Base-by-base conservation (phyloP, 331 rosid species). In the Pyrus hybrid region DNA sequence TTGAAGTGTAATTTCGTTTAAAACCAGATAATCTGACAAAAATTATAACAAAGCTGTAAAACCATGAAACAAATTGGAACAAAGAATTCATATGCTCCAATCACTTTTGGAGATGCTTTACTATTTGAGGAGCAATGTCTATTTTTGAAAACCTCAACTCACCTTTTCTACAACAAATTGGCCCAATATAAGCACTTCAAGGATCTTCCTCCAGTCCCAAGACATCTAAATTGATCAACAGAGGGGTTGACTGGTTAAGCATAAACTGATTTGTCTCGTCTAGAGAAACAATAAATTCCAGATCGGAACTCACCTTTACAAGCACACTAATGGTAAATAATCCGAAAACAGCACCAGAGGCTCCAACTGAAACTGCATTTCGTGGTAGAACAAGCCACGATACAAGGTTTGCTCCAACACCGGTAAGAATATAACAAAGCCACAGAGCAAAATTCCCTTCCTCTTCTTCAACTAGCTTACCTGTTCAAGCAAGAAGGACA, bases 171-270 rank as follows among this genome's bases (percentile, higher is more conserved):
- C 78, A 14, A 95, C 96, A 81, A 95, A 95, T 71, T 95, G 99
- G 33, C 99, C 99, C 83, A 95, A 82, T 83, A 95, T 89, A 79
- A 94, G 97, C 83, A 92, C 97, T 85, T 92, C 99, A 28, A 95
- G 97, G 84, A 95, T 95, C 89, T 92, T 95, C 89, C 97, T 88
- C 99, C 97, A 95, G 81, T 92, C 99, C 97, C 97, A 92, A 32
- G 97, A 95, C 95, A 92, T 90, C 97, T 95, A 63, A 49, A 81
- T 61, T 47, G 73, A 41, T 61, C 21, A 84, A 63, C 63, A 20
- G 13, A 8, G 0, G 71, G 25, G 58, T 83, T 43, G 64, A 66
- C 49, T 35, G 5, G 70, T 45, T 57, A 32, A 33, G 60, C 73
- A 60, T 35, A 61, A 17, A 65, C 57, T 64, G 67, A 74, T 62